Conservation (phyloP, 192 early-diverging fungal genomes). For the Backusella macrospora region DNA sequence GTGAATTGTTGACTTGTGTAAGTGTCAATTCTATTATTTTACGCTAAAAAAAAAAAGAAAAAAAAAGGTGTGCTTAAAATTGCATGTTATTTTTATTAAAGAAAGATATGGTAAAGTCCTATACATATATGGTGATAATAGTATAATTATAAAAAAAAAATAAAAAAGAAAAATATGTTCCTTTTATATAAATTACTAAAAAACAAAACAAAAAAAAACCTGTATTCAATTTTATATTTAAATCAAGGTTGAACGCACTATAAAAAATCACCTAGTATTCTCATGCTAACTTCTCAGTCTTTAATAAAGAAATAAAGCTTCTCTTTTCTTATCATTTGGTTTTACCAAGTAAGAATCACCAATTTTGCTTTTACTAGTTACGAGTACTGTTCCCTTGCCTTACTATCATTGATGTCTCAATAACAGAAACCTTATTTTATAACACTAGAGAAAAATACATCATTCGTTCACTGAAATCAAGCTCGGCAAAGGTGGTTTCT, state of each 20-base stretch:
- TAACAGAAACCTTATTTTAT: background rate
- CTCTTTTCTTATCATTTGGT: background rate
- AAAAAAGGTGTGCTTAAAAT: background rate
- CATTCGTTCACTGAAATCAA: conserved; percentile 1
- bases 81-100: background rate
- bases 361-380: background rate
- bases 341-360: background rate
- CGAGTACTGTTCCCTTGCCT: background rate
- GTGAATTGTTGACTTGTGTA: background rate
- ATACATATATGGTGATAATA: background rate
- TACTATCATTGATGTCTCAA: background rate
- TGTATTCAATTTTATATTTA: background rate
- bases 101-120: background rate
- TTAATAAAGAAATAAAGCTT: background rate
- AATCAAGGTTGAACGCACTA: background rate
- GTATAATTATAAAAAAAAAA: background rate
- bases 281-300: background rate
- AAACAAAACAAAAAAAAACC: no score
- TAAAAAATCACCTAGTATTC: background rate
- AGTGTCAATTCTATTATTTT: conserved; percentile 11
- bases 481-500: background rate
- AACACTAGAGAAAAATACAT: background rate
- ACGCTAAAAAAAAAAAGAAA: background rate
- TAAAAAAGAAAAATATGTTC: background rate
- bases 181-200: background rate